A percentile compares a stretch with the other conserved stretches of the same genome.
Evolutionary conservation across 805 yeast species (phyloP).

Genomic region (Metschnikowia baotianmanensis): DNA sequence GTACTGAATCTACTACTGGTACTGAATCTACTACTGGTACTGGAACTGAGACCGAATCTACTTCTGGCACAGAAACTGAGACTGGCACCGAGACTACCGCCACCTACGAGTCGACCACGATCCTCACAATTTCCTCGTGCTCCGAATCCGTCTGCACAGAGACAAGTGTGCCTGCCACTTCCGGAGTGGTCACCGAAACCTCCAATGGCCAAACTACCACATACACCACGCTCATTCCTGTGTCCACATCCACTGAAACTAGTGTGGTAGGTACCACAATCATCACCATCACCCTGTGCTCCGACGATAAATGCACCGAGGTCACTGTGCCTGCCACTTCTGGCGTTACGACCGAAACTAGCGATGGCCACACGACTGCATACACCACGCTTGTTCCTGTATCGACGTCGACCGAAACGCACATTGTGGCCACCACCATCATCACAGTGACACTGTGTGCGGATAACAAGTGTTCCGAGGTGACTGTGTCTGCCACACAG

Average conservation of each 20-base stretch:
- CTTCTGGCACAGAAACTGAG: too few species aligned
- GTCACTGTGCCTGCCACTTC: too few species aligned
- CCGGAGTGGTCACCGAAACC: slow-evolving; percentile 31
- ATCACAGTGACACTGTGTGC: slow-evolving; percentile 27
- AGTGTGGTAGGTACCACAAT: too few species aligned
- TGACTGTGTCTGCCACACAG: slow-evolving; percentile 28
- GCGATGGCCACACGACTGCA: too few species aligned
- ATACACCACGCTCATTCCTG: too few species aligned
- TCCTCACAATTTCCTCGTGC: slow-evolving; percentile 27
- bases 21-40: slow-evolving; percentile 4
- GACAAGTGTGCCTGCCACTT: slow-evolving; percentile 27
- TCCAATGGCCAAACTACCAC: slow-evolving; percentile 20
- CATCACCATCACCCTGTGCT: too few species aligned
- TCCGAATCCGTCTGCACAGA: slow-evolving; percentile 26
- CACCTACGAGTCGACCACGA: slow-evolving; percentile 21
- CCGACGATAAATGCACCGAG: too few species aligned
- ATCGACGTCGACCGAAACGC: slow-evolving; percentile 4
- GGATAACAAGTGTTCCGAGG: slow-evolving; percentile 12
- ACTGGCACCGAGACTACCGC: slow-evolving; percentile 8
- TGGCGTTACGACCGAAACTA: too few species aligned
- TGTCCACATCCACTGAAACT: too few species aligned
- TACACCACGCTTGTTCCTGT: slow-evolving; percentile 29
- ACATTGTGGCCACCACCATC: slow-evolving; percentile 20
- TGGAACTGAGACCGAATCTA: too few species aligned
- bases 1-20: slow-evolving; percentile 17